A percentile compares a stretch with the other conserved stretches of the same genome.
Conservation (phyloP, 768 basidiomycete genomes). For the Zangia roseola region DNA sequence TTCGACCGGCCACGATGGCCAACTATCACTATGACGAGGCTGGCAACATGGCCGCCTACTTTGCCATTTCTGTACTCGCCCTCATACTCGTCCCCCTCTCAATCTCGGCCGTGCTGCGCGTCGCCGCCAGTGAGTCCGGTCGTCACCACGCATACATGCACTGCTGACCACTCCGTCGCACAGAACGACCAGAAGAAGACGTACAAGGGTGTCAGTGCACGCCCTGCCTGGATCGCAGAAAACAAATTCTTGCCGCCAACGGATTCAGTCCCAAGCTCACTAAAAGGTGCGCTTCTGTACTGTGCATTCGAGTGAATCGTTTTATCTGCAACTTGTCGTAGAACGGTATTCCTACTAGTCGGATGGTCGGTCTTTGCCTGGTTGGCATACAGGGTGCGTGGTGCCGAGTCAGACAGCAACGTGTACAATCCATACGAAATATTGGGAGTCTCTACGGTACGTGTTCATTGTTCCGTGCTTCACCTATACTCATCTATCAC, state of each 20-base stretch:
- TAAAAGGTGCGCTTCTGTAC: constrained; percentile 42
- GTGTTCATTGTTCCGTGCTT: not conserved
- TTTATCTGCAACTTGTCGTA: constrained; percentile 24
- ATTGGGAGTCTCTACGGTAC: constrained; percentile 66
- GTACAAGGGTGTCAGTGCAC: constrained; percentile 57
- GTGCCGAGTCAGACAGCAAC: constrained; percentile 56
- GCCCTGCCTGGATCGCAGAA: constrained; percentile 57
- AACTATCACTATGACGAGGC: constrained; percentile 85
- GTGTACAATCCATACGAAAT: constrained; percentile 96
- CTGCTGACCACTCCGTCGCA: constrained; percentile 9
- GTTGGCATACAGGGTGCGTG: constrained; percentile 62
- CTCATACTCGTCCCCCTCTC: constrained; percentile 82
- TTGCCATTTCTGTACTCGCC: constrained; percentile 85
- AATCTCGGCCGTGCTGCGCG: constrained; percentile 42
- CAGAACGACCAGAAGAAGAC: constrained; percentile 34
- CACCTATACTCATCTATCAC: not conserved
- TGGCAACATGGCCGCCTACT: constrained; percentile 87
- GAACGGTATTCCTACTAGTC: constrained; percentile 55
- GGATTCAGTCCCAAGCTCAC: constrained; percentile 48
- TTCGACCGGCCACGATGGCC: constrained; percentile 49
- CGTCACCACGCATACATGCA: not conserved
- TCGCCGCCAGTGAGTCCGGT: constrained; percentile 43
- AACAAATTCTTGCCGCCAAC: constrained; percentile 40
- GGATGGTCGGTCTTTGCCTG: constrained; percentile 78
- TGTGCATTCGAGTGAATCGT: not conserved